Conservation (phyloP, 441 rosid genomes). For the Pelargonium citronellum region DNA sequence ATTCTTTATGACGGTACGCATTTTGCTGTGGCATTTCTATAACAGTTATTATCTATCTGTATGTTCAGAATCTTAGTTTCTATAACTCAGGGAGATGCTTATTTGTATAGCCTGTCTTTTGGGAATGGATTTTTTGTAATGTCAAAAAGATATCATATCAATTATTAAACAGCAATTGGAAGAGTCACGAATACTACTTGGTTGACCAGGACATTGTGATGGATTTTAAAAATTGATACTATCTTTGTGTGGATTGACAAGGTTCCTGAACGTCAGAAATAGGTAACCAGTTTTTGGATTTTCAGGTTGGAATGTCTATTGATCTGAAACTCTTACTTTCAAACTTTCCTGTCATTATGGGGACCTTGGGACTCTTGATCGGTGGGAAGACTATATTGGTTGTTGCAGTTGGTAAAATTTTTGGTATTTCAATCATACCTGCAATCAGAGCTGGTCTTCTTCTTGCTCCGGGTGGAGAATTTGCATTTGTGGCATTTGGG, state of each 20-base stretch:
- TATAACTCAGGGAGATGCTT: background rate
- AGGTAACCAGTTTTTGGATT: conserved; percentile 25
- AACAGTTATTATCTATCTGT: background rate
- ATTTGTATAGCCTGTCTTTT: background rate
- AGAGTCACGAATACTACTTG: background rate
- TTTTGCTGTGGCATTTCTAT: background rate
- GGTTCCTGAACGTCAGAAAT: conserved; percentile 20
- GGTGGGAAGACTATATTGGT: conserved; percentile 84
- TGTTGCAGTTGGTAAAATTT: conserved; percentile 60
- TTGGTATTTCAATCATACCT: conserved; percentile 85
- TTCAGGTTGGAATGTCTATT: conserved; percentile 99
- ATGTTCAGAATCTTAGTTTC: background rate
- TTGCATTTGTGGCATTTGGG: conserved; percentile 98
- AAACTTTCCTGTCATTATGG: conserved; percentile 77
- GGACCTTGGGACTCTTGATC: conserved; percentile 76
- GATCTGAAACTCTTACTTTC: conserved; percentile 92
- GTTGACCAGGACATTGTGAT: conserved; percentile 7
- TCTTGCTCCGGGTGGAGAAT: conserved; percentile 99
- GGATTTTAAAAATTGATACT: conserved; percentile 17
- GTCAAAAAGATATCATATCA: background rate
- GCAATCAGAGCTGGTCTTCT: conserved; percentile 89
- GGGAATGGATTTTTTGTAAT: background rate
- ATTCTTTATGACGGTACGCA: conserved; percentile 95
- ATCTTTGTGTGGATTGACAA: conserved; percentile 18
- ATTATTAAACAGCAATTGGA: background rate